These are phyloP conservation scores for Thelonectria olida DNA, from an alignment of 2,329 filamentous ascomycete species.

Conservation along the genomic window DNA sequence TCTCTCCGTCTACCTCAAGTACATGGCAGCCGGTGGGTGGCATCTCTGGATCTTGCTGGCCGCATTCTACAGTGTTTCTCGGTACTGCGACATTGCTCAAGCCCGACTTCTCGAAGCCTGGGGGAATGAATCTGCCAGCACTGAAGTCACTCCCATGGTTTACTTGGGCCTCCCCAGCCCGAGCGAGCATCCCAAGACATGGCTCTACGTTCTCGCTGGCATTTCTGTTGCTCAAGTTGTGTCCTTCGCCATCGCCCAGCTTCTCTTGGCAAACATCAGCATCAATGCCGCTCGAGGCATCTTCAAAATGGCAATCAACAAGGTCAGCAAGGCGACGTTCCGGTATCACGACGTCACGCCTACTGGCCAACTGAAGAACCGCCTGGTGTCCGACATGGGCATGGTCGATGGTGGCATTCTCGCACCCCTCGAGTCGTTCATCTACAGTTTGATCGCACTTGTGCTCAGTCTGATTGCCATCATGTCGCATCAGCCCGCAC, in stretches of 20 bases:
- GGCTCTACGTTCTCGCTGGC: constrained; percentile 76
- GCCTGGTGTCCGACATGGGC: constrained; percentile 88
- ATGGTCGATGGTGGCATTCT: constrained; percentile 90
- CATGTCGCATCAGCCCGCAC: constrained; percentile 78
- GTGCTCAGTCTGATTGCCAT: constrained; percentile 79
- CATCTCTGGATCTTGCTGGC: constrained; percentile 77
- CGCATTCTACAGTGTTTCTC: constrained; percentile 68
- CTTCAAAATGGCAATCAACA: constrained; percentile 76
- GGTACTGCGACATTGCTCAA: constrained; percentile 71
- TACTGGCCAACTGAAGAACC: constrained; percentile 89
- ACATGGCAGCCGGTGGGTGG: constrained; percentile 82
- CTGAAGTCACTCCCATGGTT: constrained; percentile 6
- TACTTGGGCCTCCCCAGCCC: constrained; percentile 66
- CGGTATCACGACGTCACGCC: constrained; percentile 93
- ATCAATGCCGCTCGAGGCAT: constrained; percentile 81
- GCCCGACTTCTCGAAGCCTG: constrained; percentile 88
- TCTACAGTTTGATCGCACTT: constrained; percentile 77
- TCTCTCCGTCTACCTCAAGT: constrained; percentile 81
- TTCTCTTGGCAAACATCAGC: constrained; percentile 78
- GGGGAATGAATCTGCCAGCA: constrained; percentile 67
- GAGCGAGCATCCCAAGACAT: constrained; percentile 72
- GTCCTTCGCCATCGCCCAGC: constrained; percentile 68
- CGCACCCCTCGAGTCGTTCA: constrained; percentile 74
- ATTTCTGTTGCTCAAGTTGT: constrained; percentile 71
- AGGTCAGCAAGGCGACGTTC: constrained; percentile 83